phyloP scores from a whole-genome alignment of 2,329 filamentous ascomycete species.

The Tricladium varicosporioides region DNA sequence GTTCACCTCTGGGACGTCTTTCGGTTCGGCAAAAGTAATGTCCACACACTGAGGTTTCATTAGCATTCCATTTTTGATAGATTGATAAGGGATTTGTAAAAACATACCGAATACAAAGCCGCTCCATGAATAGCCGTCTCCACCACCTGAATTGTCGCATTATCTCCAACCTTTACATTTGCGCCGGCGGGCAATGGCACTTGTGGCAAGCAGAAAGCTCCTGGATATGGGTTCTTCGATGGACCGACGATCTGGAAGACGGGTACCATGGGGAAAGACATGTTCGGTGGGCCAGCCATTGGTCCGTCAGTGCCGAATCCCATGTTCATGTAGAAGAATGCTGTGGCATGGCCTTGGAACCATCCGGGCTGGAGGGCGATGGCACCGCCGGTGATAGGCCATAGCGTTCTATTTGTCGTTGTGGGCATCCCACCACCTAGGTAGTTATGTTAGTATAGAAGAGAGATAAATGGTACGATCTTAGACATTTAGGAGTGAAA shows the following conservation, averaged over 20 bases:
- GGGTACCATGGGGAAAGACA: conserved; percentile 78
- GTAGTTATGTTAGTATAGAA: conserved; percentile 9
- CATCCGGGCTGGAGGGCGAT: conserved; percentile 89
- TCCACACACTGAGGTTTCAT: conserved; percentile 72
- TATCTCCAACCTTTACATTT: conserved; percentile 74
- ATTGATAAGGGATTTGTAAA: background rate
- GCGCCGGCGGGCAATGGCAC: conserved; percentile 75
- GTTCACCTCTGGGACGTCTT: conserved; percentile 76
- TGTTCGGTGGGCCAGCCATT: conserved; percentile 71
- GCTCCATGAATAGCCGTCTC: conserved; percentile 83
- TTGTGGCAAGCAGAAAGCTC: conserved; percentile 85
- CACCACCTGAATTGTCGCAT: conserved; percentile 86
- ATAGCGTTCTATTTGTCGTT: conserved; percentile 83
- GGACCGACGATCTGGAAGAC: conserved; percentile 84
- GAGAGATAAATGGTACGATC: background rate
- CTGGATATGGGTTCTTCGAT: conserved; percentile 78
- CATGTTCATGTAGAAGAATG: conserved; percentile 87
- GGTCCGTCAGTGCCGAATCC: conserved; percentile 73
- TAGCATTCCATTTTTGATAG: conserved; percentile 6
- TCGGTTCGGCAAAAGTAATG: conserved; percentile 82
- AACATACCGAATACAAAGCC: conserved; percentile 54
- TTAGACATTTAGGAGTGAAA: background rate
- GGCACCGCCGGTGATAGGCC: conserved; percentile 86
- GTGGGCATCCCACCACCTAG: conserved; percentile 79
- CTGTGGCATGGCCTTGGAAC: conserved; percentile 85